Percentiles rank a stretch among this genome's conserved stretches.
Evolutionary conservation across 345 rosid genomes (phyloP).

Genomic region (Boechera retrofracta): DNA sequence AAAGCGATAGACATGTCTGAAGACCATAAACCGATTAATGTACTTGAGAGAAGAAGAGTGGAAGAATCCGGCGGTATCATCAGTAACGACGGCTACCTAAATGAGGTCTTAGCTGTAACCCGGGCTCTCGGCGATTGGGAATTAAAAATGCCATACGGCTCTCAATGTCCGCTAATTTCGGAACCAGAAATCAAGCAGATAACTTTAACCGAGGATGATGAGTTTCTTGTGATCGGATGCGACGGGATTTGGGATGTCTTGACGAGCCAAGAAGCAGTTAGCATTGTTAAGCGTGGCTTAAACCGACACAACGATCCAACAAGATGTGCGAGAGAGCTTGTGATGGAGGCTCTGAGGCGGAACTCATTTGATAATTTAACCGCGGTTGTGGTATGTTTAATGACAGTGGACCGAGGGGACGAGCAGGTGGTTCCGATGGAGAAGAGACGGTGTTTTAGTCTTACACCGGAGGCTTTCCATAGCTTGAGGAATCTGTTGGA

Average conservation of each 20-base stretch:
- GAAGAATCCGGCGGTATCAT: conserved; percentile 56
- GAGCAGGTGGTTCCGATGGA: conserved; percentile 38
- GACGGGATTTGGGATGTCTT: conserved; percentile 96
- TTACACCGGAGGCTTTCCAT: conserved; percentile 70
- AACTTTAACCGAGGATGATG: conserved; percentile 76
- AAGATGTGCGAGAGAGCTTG: conserved; percentile 78
- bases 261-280: conserved; percentile 87
- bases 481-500: conserved; percentile 67
- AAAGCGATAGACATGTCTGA: conserved; percentile 49
- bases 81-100: conserved; percentile 46
- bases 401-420: conserved; percentile 52
- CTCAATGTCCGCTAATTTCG: conserved; percentile 69
- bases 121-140: conserved; percentile 96
- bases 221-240: conserved; percentile 86
- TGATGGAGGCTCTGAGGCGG: conserved; percentile 68
- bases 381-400: conserved; percentile 71
- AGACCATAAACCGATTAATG: conserved; percentile 68
- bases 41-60: conserved; percentile 71
- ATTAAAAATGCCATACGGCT: conserved; percentile 65
- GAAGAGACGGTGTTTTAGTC: conserved; percentile 63
- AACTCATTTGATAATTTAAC: conserved; percentile 81
- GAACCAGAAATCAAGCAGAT: conserved; percentile 76
- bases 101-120: conserved; percentile 66
- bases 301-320: conserved; percentile 71
- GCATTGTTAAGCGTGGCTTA: conserved; percentile 63